Percentiles rank a stretch among this genome's conserved stretches.
These are phyloP conservation scores for Symbiodinium pilosum DNA, from an alignment of 73 alveolate genomes.

Conservation along the genomic window DNA sequence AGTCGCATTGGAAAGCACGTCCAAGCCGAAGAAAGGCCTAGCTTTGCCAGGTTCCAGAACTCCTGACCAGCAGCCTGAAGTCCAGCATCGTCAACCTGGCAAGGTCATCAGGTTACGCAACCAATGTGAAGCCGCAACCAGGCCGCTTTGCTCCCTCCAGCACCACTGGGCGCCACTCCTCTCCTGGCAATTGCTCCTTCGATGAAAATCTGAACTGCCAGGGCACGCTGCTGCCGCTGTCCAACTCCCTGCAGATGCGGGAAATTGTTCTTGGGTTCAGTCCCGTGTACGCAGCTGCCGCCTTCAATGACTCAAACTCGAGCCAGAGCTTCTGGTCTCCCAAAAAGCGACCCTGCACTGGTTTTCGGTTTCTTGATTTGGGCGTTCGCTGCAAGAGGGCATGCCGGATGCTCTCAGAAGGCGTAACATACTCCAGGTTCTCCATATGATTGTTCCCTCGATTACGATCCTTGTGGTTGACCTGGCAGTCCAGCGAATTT, in stretches of 20 bases:
- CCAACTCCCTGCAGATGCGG: background rate
- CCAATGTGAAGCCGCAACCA: no score
- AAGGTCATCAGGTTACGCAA: no score
- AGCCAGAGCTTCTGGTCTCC: background rate
- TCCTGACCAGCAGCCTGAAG: no score
- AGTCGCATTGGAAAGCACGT: no score
- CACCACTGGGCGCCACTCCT: conserved; percentile 25
- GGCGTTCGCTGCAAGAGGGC: no score
- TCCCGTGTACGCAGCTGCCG: background rate
- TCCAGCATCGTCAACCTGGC: no score
- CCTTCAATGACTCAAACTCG: background rate
- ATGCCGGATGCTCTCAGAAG: background rate
- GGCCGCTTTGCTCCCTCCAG: background rate
- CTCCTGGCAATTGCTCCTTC: background rate
- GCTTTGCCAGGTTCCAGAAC: no score
- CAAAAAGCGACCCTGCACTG: background rate
- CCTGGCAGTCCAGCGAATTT: background rate
- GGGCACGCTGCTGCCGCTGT: background rate
- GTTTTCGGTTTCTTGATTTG: background rate
- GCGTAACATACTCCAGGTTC: conserved; percentile 18
- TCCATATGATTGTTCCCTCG: background rate
- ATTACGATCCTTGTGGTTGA: conserved; percentile 43
- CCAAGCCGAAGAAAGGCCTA: no score
- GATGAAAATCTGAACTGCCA: background rate
- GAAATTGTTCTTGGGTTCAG: background rate